A percentile compares a stretch with the other conserved stretches of the same genome.
phyloP scores from a whole-genome alignment of 805 yeast species.

The Nakazawaea wyomingensis region DNA sequence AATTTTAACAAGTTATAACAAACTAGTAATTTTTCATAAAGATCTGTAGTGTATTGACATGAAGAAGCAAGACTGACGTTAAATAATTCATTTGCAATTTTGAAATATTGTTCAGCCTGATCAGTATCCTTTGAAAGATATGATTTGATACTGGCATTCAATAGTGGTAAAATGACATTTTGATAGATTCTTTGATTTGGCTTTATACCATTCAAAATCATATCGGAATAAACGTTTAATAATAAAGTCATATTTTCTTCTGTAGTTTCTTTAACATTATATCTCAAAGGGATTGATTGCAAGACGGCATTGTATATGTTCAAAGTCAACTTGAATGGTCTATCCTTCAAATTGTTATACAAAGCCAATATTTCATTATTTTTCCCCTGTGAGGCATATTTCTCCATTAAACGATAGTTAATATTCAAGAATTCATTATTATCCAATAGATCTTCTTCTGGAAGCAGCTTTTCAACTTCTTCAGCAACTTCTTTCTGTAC shows the following conservation, averaged over 20 bases:
- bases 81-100: conserved; percentile 45
- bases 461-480: background rate
- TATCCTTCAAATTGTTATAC: conserved; percentile 25
- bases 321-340: conserved; percentile 41
- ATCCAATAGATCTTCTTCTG: background rate
- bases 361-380: conserved; percentile 30
- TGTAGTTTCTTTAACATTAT: conserved; percentile 43
- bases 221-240: conserved; percentile 63
- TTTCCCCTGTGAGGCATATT: conserved; percentile 18
- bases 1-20: conserved; percentile 20
- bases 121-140: conserved; percentile 28
- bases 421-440: conserved; percentile 11
- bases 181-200: conserved; percentile 55
- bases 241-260: conserved; percentile 60
- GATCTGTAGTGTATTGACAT: conserved; percentile 29
- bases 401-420: conserved; percentile 21
- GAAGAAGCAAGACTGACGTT: conserved; percentile 30
- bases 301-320: conserved; percentile 51
- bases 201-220: conserved; percentile 46
- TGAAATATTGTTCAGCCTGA: conserved; percentile 42
- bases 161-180: conserved; percentile 43
- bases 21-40: conserved; percentile 28
- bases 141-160: conserved; percentile 43
- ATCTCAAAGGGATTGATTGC: conserved; percentile 46
- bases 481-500: too few relatives aligned